These are phyloP conservation scores for Linaria vulgaris DNA, from an alignment of 257 asterid species.

Conservation along the genomic window DNA sequence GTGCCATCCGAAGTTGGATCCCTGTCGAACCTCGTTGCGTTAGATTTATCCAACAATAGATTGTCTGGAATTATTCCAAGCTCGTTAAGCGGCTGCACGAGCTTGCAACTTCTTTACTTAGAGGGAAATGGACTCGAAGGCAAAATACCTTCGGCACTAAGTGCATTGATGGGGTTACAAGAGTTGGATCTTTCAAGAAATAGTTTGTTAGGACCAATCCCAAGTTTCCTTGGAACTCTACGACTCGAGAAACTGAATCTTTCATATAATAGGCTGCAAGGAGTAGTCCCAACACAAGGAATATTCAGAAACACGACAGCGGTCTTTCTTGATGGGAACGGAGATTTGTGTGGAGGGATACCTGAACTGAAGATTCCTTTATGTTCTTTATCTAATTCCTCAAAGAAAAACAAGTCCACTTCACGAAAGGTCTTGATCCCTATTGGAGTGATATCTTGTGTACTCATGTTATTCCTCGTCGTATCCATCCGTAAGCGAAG, in stretches of 20 bases:
- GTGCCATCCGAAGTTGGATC: constrained; percentile 25
- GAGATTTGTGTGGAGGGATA: constrained; percentile 26
- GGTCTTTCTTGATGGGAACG: constrained; percentile 18
- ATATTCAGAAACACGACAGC: constrained; percentile 3
- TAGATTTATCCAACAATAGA: constrained; percentile 29
- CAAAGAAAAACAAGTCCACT: not conserved
- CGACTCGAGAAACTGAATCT: constrained; percentile 19
- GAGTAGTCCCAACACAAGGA: constrained; percentile 19
- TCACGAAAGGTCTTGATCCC: constrained; percentile 12
- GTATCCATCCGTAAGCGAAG: not conserved
- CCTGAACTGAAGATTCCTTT: constrained; percentile 8
- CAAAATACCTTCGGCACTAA: constrained; percentile 25
- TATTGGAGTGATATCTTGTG: not conserved
- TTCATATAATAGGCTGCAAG: constrained; percentile 27
- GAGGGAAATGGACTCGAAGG: constrained; percentile 24
- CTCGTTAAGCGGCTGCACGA: constrained; percentile 19
- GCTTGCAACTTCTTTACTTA: constrained; percentile 16
- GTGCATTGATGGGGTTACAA: constrained; percentile 25
- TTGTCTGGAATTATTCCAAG: constrained; percentile 29
- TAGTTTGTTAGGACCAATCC: constrained; percentile 28
- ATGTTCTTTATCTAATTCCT: not conserved
- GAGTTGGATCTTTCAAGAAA: constrained; percentile 31
- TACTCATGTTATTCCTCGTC: not conserved
- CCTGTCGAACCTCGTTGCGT: not conserved
- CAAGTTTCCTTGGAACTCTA: not conserved